Conservation (phyloP, 2,329 filamentous ascomycete genomes). For the Fusarium xyrophilum region DNA sequence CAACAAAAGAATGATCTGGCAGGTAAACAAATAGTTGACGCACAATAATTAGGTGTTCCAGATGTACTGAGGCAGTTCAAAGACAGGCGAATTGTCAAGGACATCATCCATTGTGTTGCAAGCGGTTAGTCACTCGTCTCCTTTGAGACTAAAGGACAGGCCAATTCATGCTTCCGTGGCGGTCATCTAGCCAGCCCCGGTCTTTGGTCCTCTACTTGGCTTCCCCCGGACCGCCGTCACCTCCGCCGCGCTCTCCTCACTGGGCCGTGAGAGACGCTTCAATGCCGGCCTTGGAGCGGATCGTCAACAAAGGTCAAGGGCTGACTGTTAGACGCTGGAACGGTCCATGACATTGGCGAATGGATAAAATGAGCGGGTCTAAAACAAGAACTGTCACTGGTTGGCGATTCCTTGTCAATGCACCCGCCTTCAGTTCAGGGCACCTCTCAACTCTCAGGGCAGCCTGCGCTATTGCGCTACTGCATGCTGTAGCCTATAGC, state of each 20-base stretch:
- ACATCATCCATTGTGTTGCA: conserved; percentile 14
- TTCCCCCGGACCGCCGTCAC: conserved; percentile 25
- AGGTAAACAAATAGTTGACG: conserved; percentile 8
- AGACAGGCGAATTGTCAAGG: background rate
- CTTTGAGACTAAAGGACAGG: conserved; percentile 26
- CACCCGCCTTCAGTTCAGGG: conserved; percentile 28
- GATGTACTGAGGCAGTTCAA: background rate
- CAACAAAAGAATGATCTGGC: conserved; percentile 15
- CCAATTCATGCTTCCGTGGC: conserved; percentile 25
- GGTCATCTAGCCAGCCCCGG: conserved; percentile 28
- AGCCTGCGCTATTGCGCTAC: conserved; percentile 13
- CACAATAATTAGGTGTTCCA: conserved; percentile 6
- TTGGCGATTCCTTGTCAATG: conserved; percentile 15
- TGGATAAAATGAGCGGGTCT: conserved; percentile 29
- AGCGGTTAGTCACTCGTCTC: conserved; percentile 10
- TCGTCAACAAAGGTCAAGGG: conserved; percentile 13
- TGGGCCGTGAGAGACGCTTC: background rate
- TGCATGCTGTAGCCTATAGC: conserved; percentile 15
- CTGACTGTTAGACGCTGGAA: conserved; percentile 25
- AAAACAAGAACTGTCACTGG: conserved; percentile 12
- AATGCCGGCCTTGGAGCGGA: conserved; percentile 26
- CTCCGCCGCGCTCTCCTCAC: too few relatives aligned
- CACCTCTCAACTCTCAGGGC: conserved; percentile 25
- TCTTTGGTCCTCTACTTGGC: conserved; percentile 1
- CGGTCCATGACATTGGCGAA: conserved; percentile 15